Percentiles rank a stretch among this genome's conserved stretches.
Conservation (phyloP, 1,139 yeast species). For the Suhomyces maxii region DNA sequence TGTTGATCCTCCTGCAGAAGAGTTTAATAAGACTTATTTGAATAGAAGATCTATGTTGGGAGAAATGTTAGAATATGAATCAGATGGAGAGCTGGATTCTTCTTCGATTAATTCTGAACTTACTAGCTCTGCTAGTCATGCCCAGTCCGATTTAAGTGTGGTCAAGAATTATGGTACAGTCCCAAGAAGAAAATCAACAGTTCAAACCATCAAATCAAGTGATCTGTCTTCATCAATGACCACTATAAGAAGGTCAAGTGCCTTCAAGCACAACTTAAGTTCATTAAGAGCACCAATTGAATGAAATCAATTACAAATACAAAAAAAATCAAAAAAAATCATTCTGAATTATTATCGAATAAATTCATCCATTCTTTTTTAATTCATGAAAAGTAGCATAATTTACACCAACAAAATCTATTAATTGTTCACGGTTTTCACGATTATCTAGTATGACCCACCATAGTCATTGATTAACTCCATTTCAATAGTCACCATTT, state of each 20-base stretch:
- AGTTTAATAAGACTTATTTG: slow-evolving; percentile 23
- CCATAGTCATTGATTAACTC: no score
- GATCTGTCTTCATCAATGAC: slow-evolving; percentile 14
- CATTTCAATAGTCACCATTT: no score
- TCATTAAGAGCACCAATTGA: neutral
- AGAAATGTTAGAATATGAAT: slow-evolving; percentile 48
- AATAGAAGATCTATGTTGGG: slow-evolving; percentile 47
- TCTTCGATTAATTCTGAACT: slow-evolving; percentile 8
- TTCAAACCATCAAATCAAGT: slow-evolving; percentile 11
- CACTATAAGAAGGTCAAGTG: slow-evolving; percentile 23
- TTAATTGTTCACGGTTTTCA: no score
- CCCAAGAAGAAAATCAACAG: slow-evolving; percentile 4
- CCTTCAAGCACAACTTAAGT: slow-evolving; percentile 15
- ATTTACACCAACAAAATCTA: no score
- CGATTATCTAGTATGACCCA: no score
- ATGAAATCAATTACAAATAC: neutral
- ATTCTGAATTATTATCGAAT: no score
- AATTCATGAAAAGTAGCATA: no score
- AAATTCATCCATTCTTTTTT: no score
- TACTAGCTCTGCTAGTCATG: slow-evolving; percentile 8
- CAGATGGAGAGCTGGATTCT: slow-evolving; percentile 26
- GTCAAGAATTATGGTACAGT: slow-evolving; percentile 25
- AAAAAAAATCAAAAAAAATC: no score
- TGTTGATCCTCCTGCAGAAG: slow-evolving; percentile 24
- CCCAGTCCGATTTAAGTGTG: slow-evolving; percentile 17